Evolutionary conservation across 768 basidiomycete species (phyloP), one percentile per base, ranked within the genome.

Genomic region (Lactifluus rugatus): DNA sequence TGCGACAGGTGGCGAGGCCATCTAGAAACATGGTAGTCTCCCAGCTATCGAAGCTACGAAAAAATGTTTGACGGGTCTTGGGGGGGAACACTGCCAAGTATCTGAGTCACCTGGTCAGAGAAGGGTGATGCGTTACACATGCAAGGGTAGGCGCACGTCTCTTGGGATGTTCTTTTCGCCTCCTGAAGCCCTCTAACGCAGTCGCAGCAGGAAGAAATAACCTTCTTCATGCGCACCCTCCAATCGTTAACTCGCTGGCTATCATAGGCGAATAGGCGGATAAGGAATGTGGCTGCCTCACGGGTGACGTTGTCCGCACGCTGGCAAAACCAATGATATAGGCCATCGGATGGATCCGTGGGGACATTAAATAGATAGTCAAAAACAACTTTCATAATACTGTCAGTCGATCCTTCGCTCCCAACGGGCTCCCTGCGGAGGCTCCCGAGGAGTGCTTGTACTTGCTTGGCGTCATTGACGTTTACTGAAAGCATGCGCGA

Each of bases 311-410:
- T 67, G 32, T 79, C 72, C 3, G 84, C 85, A 37, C 78, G 76
- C 28, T 72, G 69, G 69, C 93, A 96, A 68, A 87, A 94, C 90
- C 91, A 94, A 66, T 96, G 93, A 53, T 78, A 58, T 31, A 60
- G 61, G 46, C 52, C 58, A 23, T 56, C 58, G 2, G 16, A 25
- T 26, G 71, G 62, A 47, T 69, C 67, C 49, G 72, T 70, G 3
- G 74, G 71, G 0, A 76, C 71, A 19, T 68, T 70, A 70, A 85
- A 78, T 10, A 89, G 71, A 66, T 82, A 79, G 13, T 68, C 69
- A 66, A 77, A 85, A 42, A 87, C 68, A 2, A 68, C 72, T 1
- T 68, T 72, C 10, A 89, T 73, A 19, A 80, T 70, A 34, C 69
- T 70, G 62, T 82, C 79, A 36, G 78, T 71, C 48, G 75, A 75